Conservation (phyloP, 148 eudicot species). For the Rhododendron mucronatum region DNA sequence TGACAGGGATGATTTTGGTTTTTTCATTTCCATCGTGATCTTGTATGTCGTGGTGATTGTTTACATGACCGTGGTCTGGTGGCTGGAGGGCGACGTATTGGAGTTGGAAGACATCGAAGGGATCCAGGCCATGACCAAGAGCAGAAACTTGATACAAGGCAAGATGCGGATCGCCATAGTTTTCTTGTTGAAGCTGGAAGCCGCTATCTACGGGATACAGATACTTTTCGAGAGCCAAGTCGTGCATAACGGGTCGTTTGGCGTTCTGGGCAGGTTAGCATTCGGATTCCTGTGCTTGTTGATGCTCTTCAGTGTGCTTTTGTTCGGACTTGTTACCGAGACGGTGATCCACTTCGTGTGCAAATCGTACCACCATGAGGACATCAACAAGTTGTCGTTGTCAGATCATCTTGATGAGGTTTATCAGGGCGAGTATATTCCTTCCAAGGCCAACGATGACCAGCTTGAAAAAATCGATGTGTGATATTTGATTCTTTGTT, state of each 20-base stretch:
- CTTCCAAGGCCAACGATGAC: constrained; percentile 38
- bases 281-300: constrained; percentile 11
- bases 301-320: constrained; percentile 4
- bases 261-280: background rate
- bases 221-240: background rate
- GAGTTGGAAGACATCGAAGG: constrained; percentile 23
- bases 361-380: constrained; percentile 65
- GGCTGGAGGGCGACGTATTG: constrained; percentile 17
- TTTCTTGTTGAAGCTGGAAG: background rate
- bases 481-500: background rate
- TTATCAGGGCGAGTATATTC: constrained; percentile 57
- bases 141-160: constrained; percentile 23
- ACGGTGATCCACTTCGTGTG: constrained; percentile 61
- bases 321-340: constrained; percentile 47
- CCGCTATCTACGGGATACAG: background rate
- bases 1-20: background rate
- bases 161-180: constrained; percentile 10
- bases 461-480: constrained; percentile 43
- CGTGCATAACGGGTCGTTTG: background rate
- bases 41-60: constrained; percentile 4
- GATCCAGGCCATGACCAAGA: constrained; percentile 27
- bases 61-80: constrained; percentile 23
- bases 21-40: background rate
- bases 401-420: constrained; percentile 50
- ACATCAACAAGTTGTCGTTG: constrained; percentile 49